phyloP scores from a whole-genome alignment of 2,329 filamentous ascomycete species.

The Colletotrichum chrysophilum region DNA sequence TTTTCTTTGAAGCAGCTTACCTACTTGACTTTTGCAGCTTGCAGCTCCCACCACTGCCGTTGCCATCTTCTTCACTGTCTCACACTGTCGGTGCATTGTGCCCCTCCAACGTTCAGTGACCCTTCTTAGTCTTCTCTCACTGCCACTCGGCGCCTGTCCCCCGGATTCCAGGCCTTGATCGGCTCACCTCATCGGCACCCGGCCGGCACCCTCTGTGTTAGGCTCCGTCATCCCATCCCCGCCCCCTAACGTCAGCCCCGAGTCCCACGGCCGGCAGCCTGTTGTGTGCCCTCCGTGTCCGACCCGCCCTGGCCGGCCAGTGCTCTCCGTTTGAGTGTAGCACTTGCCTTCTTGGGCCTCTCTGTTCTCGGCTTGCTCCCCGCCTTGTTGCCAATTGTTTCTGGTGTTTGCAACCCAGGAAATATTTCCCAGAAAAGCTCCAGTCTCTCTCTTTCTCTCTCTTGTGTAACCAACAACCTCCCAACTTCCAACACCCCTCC shows the following conservation, averaged over 20 bases:
- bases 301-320: background rate
- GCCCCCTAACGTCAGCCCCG: conserved; percentile 5
- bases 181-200: background rate
- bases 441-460: background rate
- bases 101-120: background rate
- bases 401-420: background rate
- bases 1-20: background rate
- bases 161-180: background rate
- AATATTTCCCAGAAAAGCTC: background rate
- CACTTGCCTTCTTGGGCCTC: background rate
- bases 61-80: background rate
- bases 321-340: background rate
- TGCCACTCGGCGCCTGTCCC: background rate
- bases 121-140: background rate
- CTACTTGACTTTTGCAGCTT: background rate
- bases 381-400: background rate
- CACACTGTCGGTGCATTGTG: background rate
- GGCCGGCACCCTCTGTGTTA: background rate
- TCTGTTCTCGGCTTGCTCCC: background rate
- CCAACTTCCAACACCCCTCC: background rate
- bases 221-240: background rate
- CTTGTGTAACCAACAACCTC: background rate
- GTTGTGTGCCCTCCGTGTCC: background rate
- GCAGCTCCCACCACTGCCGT: background rate
- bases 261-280: background rate